These are phyloP conservation scores for Fagopyrum homotropicum DNA, from an alignment of 148 eudicot species.

Conservation along the genomic window DNA sequence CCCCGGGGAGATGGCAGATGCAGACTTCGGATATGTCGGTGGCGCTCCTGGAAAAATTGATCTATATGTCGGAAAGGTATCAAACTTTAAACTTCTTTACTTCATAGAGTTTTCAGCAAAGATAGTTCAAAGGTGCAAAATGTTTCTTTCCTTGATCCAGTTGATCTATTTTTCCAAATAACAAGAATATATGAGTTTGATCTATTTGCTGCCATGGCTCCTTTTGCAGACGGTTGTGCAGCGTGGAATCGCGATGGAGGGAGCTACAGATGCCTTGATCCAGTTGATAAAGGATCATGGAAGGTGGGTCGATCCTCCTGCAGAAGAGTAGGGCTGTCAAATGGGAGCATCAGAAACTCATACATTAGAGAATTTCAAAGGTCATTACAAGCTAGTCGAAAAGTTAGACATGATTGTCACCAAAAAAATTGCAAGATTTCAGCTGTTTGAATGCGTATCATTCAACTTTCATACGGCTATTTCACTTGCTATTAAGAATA, in stretches of 20 bases:
- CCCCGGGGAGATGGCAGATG: conserved; percentile 99
- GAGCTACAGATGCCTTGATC: conserved; percentile 89
- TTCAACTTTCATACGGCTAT: neutral
- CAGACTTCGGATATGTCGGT: conserved; percentile 98
- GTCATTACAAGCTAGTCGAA: neutral
- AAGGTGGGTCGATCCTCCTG: conserved; percentile 94
- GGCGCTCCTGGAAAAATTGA: conserved; percentile 99
- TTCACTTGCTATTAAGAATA: neutral
- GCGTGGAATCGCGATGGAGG: conserved; percentile 84
- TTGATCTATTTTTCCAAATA: neutral
- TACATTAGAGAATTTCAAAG: conserved; percentile 5
- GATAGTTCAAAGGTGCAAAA: neutral
- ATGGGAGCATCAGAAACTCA: neutral
- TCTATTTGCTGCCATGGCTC: neutral
- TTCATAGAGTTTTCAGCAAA: too few species aligned
- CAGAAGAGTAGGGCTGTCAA: conserved; percentile 46
- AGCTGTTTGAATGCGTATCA: neutral
- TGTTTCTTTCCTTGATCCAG: neutral
- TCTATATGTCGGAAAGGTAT: conserved; percentile 93
- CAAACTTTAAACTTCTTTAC: neutral
- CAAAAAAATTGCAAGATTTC: neutral
- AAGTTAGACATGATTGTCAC: neutral
- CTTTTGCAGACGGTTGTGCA: conserved; percentile 72
- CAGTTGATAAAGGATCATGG: conserved; percentile 84
- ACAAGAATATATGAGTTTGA: neutral